Base-by-base conservation (phyloP, 1,284 basidiomycete genomes). In the Gymnopus androsaceus region DNA sequence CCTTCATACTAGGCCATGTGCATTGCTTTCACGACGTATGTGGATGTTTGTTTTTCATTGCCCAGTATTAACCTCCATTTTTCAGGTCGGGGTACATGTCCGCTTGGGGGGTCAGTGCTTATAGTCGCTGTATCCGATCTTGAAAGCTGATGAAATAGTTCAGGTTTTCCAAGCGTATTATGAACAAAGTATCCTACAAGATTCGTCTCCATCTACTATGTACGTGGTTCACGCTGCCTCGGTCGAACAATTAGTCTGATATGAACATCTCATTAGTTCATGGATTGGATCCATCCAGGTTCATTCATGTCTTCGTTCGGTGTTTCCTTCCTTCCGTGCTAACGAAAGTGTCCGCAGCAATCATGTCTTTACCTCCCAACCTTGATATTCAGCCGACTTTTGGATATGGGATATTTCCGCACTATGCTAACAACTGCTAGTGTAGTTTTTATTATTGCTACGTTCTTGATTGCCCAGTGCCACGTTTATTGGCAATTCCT, bases 381-480 rank as follows among this genome's bases (percentile, higher is more conserved):
- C 17, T 17, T 65, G 1, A 14, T 62, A 17, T 53, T 57, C 19
- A 79, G 79, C 1, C 72, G 75, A 3, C 66, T 81, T 12, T 77
- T 81, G 61, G 80, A 82, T 63, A 60, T 73, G 8, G 80, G 80
- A 1, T 73, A 76, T 61, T 74, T 75, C 58, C 67, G 67, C 28
- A 59, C 70, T 3, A 71, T 75, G 3, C 59, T 75, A 28, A 59
- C 72, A 15, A 28, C 63, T 30, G 72, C 73, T 17, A 73, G 75
- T 25, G 58, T 62, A 5, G 51, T 76, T 17, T 69, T 78, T 53
- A 64, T 77, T 28, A 60, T 75, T 33, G 68, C 71, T 28, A 69
- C 76, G 3, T 75, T 81, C 61, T 65, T 81, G 58, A 68, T 75
- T n/a, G 72, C 74, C 4, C 64, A 80, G 61, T 74, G 75, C 46